Evolutionary conservation across 2,329 filamentous ascomycete species (phyloP), one percentile per base, ranked within the genome.

Genomic region (Lasiodiplodia theobromae): DNA sequence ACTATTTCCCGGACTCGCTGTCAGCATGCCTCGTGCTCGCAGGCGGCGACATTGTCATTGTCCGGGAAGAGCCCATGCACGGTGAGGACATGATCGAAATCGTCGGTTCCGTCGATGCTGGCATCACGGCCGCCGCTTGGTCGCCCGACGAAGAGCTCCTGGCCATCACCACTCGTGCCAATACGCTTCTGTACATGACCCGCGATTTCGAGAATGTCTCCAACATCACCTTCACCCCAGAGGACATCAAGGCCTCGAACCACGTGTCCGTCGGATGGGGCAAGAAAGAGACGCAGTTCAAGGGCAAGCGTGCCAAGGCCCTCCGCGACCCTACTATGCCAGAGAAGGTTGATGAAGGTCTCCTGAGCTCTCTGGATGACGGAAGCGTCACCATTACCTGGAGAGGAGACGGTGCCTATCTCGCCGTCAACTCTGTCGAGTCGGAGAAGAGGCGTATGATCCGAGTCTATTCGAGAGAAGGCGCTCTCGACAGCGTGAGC

Each of bases 211-310:
- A 98, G 73, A 91, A 90, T 68, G 89, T 97, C 52, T 88, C 91
- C 40, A 92, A 94, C 79, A 86, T 92, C 65, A 83, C 85, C 40
- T 89, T 98, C 78, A 88, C 87, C 0, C 77, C 84, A 0, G 92
- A 94, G 54, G 95, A 97, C 79, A 86, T 97, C 71, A 91, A 91
- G 73, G 88, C 89, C n/a, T 98, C 92, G 31, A 96, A 91, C 78
- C 94, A 97, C 83, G 96, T 97, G 68, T 96, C 94, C 23, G 95
- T 99, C 25, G 96, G 96, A 62, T 99, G 96, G 96, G 96, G 96
- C 69, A 98, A 98, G 83, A 93, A 92, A 77, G 96, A 99, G 81
- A 99, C 96, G 0, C 96, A 99, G 78, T 99, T 99, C 79, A 92
- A 97, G 76, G 96, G 96, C 63, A 93, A 92, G 75, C 89, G 94